A percentile compares a stretch with the other conserved stretches of the same genome.
Evolutionary conservation across 768 basidiomycete species (phyloP).

Genomic region (Mycena haematopus): DNA sequence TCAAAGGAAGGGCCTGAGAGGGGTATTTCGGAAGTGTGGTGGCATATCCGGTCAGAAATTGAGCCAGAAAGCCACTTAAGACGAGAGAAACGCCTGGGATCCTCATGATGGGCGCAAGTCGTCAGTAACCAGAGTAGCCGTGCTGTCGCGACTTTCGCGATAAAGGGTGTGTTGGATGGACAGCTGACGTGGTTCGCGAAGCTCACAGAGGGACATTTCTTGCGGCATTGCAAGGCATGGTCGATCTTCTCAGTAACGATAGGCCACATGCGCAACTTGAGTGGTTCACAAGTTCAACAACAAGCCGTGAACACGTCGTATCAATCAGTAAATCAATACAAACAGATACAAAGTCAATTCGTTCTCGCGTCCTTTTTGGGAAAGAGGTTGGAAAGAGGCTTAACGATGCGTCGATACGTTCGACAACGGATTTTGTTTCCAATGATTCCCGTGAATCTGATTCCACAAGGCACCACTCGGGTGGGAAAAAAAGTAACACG

Average conservation of each 20-base stretch:
- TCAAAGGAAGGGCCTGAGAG: neutral
- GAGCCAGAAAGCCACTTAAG: conserved; percentile 13
- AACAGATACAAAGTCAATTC: too few species aligned
- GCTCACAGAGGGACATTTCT: conserved; percentile 1
- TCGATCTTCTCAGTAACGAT: neutral
- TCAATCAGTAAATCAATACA: too few species aligned
- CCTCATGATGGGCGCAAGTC: conserved; percentile 13
- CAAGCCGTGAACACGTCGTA: too few species aligned
- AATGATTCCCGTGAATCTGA: too few species aligned
- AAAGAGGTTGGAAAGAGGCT: too few species aligned
- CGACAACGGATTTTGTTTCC: too few species aligned
- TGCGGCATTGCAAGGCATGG: neutral
- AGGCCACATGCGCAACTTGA: conserved; percentile 1
- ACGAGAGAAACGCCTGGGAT: conserved; percentile 8
- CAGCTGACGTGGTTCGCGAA: conserved; percentile 20
- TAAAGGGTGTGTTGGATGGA: neutral
- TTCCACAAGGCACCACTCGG: too few species aligned
- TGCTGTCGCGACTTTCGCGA: neutral
- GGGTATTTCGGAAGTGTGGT: conserved; percentile 13
- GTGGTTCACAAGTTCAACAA: too few species aligned
- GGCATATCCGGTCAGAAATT: conserved; percentile 6
- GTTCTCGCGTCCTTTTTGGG: too few species aligned
- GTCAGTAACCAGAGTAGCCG: neutral
- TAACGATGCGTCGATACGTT: too few species aligned
- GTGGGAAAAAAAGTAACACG: too few species aligned